A percentile compares a stretch with the other conserved stretches of the same genome.
phyloP scores from a whole-genome alignment of 352 stramenopile species.

The Globisporangium parvum region DNA sequence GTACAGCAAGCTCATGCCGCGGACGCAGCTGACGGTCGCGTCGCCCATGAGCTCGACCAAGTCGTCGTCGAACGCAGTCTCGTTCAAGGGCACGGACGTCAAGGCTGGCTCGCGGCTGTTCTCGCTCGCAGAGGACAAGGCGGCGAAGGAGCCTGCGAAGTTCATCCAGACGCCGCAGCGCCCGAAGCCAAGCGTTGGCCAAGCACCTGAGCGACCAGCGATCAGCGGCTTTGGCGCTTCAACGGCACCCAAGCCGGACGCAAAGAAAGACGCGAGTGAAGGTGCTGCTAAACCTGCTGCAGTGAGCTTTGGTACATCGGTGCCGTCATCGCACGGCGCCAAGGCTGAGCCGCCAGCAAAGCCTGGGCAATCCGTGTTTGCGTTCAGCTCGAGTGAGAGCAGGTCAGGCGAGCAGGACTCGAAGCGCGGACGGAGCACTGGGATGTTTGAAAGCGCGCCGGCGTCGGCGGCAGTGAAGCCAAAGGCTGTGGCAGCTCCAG shows the following conservation, averaged over 20 bases:
- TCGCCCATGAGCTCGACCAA: constrained; percentile 55
- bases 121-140: constrained; percentile 50
- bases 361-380: constrained; percentile 8
- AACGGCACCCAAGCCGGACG: background rate
- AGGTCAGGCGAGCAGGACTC: constrained; percentile 6
- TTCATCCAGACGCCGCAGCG: constrained; percentile 43
- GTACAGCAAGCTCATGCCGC: constrained; percentile 67
- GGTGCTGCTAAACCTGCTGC: constrained; percentile 1
- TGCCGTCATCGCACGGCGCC: background rate
- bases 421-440: background rate
- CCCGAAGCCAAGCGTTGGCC: constrained; percentile 25
- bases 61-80: constrained; percentile 30
- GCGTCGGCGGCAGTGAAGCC: constrained; percentile 1
- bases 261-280: constrained; percentile 2
- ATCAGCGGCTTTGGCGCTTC: background rate
- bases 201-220: constrained; percentile 38
- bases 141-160: constrained; percentile 40
- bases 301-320: constrained; percentile 7
- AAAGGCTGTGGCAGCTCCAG: constrained; percentile 6
- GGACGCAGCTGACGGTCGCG: constrained; percentile 54
- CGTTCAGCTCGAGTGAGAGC: constrained; percentile 3
- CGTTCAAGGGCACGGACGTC: constrained; percentile 47
- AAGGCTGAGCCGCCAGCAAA: background rate
- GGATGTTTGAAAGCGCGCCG: constrained; percentile 2
- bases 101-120: constrained; percentile 60